Evolutionary conservation across 1,284 basidiomycete species (phyloP), one percentile per base, ranked within the genome.

Genomic region (Rhodotorula sp.): DNA sequence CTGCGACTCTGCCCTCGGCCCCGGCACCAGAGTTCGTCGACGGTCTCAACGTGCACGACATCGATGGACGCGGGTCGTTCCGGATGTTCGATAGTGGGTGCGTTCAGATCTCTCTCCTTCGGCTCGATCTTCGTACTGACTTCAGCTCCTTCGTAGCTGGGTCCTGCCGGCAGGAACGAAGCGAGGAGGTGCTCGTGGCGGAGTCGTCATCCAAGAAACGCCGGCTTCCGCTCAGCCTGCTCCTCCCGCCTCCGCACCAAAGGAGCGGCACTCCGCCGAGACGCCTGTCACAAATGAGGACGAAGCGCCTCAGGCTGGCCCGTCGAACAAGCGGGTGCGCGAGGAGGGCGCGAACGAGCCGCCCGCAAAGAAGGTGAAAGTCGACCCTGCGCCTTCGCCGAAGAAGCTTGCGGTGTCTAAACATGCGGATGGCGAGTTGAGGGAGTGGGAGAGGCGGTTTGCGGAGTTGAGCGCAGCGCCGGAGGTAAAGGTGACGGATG

Each of bases 11-110:
- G 13, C 40, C 40, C 16, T 44, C 40, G 9, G 40, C 40, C 10
- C 6, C 10, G 34, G 34, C 34, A 34, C 34, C 34, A 34, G 34
- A 34, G 7, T 18, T 13, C 15, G 13, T 44, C 40, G 16, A 44
- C 40, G 40, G 40, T 18, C 40, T 44, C 7, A 44, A 13, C 40
- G 40, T 44, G 40, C 10, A 52, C 10, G 56, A 47, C 10, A 44
- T 73, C 52, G 59, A 51, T n/a, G 22, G 47, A 22, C 58, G 60
- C 20, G 64, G 61, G 2, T 40, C 52, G 7, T 73, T 73, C 59
- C 64, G 53, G 66, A 48, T 63, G 30, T 73, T 73, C 40, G 70
- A 75, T 31, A 50, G 64, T 2, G 71, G 71, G 71, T 71, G 15
- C 48, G 65, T 64, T 51, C 18, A 11, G 3, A 18, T 26, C 15